These are phyloP conservation scores for Colletotrichum simmondsii DNA, from an alignment of 2,329 filamentous ascomycete species.

Conservation along the genomic window DNA sequence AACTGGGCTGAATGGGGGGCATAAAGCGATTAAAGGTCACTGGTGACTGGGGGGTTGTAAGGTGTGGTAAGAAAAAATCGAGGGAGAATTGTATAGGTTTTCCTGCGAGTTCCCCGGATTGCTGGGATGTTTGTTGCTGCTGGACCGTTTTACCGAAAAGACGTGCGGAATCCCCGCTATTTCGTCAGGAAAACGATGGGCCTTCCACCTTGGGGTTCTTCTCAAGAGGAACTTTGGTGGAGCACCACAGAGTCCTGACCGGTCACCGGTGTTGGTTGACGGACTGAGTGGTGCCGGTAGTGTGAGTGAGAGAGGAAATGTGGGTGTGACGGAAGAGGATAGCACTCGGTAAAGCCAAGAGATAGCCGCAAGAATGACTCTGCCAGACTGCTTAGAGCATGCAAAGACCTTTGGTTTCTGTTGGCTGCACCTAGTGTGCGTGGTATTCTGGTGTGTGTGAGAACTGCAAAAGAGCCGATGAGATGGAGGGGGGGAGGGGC, in stretches of 20 bases:
- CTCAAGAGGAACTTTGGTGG: neutral
- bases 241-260: conserved; percentile 16
- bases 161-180: conserved; percentile 32
- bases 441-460: neutral
- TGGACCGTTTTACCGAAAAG: neutral
- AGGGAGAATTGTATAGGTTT: neutral
- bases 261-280: conserved; percentile 1
- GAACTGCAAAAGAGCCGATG: neutral
- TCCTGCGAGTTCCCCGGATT: conserved; percentile 6
- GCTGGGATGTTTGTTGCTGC: neutral
- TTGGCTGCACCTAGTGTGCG: neutral
- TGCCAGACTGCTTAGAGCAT: neutral
- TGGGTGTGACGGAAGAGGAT: neutral
- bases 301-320: neutral
- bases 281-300: neutral
- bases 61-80: neutral
- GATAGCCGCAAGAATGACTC: neutral
- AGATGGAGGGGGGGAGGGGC: neutral
- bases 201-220: conserved; percentile 11
- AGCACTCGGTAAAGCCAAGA: neutral
- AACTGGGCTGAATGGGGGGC: neutral
- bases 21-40: conserved; percentile 1
- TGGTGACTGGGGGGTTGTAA: neutral
- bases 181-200: conserved; percentile 23
- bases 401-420: neutral